These are phyloP conservation scores for Papiliotrema flavescens DNA, from an alignment of 1,284 basidiomycete genomes.

Conservation along the genomic window DNA sequence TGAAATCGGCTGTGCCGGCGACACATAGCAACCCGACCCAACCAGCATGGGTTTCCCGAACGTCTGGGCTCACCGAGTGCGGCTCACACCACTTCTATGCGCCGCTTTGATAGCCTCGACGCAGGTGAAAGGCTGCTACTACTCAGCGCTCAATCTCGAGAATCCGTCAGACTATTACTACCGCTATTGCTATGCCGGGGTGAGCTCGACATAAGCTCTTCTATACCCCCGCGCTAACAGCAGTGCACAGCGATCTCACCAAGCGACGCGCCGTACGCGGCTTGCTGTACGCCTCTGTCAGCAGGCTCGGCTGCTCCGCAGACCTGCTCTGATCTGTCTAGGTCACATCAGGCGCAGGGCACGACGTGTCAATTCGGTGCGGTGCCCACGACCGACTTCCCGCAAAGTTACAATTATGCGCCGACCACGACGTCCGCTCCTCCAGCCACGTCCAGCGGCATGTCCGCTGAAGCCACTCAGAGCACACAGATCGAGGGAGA, in stretches of 20 bases:
- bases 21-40: no score
- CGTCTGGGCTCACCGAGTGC: no score
- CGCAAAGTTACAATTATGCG: background rate
- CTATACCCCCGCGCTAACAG: background rate
- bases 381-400: constrained; percentile 7
- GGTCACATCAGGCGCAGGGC: background rate
- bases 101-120: no score
- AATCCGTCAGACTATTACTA: constrained; percentile 6
- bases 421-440: background rate
- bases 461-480: background rate
- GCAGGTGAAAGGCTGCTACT: constrained; percentile 3
- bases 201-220: background rate
- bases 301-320: constrained; percentile 4
- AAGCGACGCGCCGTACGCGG: background rate
- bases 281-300: constrained; percentile 5
- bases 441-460: background rate
- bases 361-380: constrained; percentile 6
- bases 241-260: constrained; percentile 2
- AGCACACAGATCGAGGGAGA: background rate
- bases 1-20: no score
- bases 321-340: background rate
- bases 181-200: constrained; percentile 5
- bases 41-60: no score
- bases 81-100: no score
- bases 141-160: constrained; percentile 6